phyloP scores from a whole-genome alignment of 306 rosid species.

The Abrus precatorius region DNA sequence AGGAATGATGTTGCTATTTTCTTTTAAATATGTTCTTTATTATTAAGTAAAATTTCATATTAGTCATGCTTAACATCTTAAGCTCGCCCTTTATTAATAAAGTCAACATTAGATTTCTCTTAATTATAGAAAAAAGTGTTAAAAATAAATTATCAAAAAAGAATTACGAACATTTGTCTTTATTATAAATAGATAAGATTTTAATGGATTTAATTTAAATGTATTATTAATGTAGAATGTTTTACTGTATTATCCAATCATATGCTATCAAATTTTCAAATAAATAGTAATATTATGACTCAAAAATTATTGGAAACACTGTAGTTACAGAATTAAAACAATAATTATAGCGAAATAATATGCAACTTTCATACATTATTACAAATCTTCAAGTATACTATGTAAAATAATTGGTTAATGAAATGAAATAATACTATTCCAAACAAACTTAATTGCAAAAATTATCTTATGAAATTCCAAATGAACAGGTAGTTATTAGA shows the following conservation, averaged over 20 bases:
- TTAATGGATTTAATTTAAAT: not conserved
- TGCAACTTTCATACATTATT: not conserved
- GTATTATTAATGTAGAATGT: not conserved
- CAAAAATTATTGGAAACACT: not conserved
- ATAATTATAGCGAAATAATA: not conserved
- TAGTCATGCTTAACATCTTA: not conserved
- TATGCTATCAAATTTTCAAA: not conserved
- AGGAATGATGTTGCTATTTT: not conserved
- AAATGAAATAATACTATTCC: not conserved
- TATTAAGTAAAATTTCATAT: not conserved
- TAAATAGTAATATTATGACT: not conserved
- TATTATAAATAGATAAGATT: not conserved
- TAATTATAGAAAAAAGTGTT: not conserved
- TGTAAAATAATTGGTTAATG: not conserved
- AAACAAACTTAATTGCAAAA: not conserved
- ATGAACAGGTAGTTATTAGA: not conserved
- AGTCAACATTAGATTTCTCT: not conserved
- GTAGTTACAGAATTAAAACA: not conserved
- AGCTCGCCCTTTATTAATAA: not conserved
- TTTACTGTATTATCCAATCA: not conserved
- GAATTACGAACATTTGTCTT: not conserved
- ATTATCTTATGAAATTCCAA: not conserved
- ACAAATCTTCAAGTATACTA: not conserved
- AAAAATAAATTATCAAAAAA: not conserved
- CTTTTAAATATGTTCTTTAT: not conserved